Conservation (phyloP, 345 rosid species). For the Carallia pectinifolia region DNA sequence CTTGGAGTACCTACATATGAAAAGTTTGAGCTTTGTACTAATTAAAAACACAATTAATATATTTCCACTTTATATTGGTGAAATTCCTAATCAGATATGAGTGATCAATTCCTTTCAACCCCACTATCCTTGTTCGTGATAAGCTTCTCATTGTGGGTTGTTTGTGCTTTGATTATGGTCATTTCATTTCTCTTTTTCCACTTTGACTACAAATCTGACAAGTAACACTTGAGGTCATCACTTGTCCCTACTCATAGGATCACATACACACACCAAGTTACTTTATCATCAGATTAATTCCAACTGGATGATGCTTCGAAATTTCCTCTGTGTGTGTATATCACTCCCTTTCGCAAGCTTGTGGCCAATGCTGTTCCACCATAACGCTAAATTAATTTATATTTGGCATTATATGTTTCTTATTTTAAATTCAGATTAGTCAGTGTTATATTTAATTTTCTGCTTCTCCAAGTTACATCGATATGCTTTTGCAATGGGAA, state of each 20-base stretch:
- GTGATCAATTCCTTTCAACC: not conserved
- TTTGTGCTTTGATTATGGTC: constrained; percentile 6
- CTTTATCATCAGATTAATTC: not conserved
- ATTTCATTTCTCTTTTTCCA: constrained; percentile 10
- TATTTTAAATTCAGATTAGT: too few species aligned
- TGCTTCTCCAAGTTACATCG: too few species aligned
- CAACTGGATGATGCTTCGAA: not conserved
- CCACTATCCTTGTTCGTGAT: constrained; percentile 17
- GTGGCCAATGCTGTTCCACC: too few species aligned
- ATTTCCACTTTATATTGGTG: constrained; percentile 29
- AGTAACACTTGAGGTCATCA: constrained; percentile 13
- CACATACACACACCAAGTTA: not conserved
- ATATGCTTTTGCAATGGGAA: too few species aligned
- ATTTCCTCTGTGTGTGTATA: not conserved
- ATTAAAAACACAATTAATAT: constrained; percentile 1
- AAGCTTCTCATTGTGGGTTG: not conserved
- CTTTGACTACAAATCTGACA: constrained; percentile 6
- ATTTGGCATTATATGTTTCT: too few species aligned
- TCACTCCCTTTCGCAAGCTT: not conserved
- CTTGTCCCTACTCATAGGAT: constrained; percentile 23
- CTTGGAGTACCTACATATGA: constrained; percentile 10
- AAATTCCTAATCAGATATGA: constrained; percentile 28
- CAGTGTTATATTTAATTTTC: too few species aligned
- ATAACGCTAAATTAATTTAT: too few species aligned
- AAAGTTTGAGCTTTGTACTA: not conserved